These are phyloP conservation scores for Fusarium sp. DNA, from an alignment of 2,329 filamentous ascomycete species.

Conservation along the genomic window DNA sequence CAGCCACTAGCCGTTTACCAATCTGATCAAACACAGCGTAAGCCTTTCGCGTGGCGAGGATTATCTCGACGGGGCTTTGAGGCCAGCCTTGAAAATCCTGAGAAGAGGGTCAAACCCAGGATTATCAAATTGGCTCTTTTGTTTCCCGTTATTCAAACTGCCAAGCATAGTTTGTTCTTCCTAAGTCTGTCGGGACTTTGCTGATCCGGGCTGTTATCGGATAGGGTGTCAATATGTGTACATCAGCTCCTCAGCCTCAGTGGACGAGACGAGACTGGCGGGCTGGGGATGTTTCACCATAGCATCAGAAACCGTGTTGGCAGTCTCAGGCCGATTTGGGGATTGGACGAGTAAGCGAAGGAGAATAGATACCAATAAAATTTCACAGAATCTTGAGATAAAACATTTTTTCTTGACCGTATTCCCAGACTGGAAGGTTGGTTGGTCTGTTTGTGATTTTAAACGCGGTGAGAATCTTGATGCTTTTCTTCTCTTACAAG, in stretches of 20 bases:
- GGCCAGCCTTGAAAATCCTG: constrained; percentile 22
- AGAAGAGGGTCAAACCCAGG: constrained; percentile 34
- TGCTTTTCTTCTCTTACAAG: constrained; percentile 2
- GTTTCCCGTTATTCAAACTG: constrained; percentile 20
- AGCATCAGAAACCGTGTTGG: constrained; percentile 29
- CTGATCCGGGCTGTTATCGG: constrained; percentile 30
- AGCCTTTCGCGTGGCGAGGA: constrained; percentile 17
- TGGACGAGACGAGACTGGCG: constrained; percentile 18
- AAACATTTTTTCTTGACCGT: not conserved
- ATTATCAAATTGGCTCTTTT: constrained; percentile 20
- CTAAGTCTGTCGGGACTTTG: constrained; percentile 12
- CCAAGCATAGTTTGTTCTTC: constrained; percentile 19
- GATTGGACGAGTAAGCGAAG: constrained; percentile 9
- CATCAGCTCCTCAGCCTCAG: constrained; percentile 24
- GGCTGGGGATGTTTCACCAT: constrained; percentile 34
- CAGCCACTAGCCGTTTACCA: constrained; percentile 21
- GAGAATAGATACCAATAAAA: constrained; percentile 28
- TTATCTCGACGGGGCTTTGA: constrained; percentile 22
- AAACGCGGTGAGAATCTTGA: constrained; percentile 2
- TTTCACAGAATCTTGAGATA: not conserved
- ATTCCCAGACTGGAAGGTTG: not conserved
- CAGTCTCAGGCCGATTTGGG: constrained; percentile 27
- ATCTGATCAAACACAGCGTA: constrained; percentile 23
- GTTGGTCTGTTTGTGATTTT: constrained; percentile 1
- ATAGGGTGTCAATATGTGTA: constrained; percentile 19